phyloP scores from a whole-genome alignment of 148 eudicot species.

The Camellia sinensis region DNA sequence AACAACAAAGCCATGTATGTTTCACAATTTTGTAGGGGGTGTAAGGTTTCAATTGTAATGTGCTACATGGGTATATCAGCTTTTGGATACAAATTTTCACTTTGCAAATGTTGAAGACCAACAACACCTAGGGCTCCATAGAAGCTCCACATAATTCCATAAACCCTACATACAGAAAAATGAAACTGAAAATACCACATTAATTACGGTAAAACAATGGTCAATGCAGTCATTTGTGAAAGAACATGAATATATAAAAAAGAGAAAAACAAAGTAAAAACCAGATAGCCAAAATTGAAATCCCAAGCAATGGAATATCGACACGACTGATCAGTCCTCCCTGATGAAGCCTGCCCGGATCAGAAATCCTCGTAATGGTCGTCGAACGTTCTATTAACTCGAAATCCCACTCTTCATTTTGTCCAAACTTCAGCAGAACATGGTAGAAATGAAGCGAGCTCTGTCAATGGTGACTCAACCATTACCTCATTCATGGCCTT shows the following conservation, averaged over 20 bases:
- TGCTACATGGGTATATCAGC: not conserved
- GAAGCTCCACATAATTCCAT: not conserved
- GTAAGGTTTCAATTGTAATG: not conserved
- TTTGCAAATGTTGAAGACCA: not conserved
- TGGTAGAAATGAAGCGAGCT: conserved; percentile 19
- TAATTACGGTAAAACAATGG: not conserved
- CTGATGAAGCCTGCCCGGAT: conserved; percentile 20
- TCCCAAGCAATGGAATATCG: conserved; percentile 33
- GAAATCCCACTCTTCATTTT: conserved; percentile 6
- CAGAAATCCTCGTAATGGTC: not conserved
- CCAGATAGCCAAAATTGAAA: conserved; percentile 39
- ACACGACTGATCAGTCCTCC: conserved; percentile 27
- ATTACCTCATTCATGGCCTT: conserved; percentile 5
- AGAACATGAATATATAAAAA: conserved; percentile 7
- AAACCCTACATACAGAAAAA: not conserved
- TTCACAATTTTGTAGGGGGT: not conserved
- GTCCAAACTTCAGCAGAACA: conserved; percentile 22
- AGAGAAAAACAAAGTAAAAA: conserved; percentile 2
- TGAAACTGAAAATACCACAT: not conserved
- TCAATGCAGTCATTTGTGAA: conserved; percentile 6
- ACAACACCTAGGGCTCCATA: not conserved
- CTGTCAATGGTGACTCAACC: not conserved
- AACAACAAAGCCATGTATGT: not conserved
- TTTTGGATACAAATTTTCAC: not conserved
- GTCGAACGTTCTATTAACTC: conserved; percentile 3